These are phyloP conservation scores for Cystoderma amianthinum DNA, from an alignment of 768 basidiomycete genomes.

Conservation along the genomic window DNA sequence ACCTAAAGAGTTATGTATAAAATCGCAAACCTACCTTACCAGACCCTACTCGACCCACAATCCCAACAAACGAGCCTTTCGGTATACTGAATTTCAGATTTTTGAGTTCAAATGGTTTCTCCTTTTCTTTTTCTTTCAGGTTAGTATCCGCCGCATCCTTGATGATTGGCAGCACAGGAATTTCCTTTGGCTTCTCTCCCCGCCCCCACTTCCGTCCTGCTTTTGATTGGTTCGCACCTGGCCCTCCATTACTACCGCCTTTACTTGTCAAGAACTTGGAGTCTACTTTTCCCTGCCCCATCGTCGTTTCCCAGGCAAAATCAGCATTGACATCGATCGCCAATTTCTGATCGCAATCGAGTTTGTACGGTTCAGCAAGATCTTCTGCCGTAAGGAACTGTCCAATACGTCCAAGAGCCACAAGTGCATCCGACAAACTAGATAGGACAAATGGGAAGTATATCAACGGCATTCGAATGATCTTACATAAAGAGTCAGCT, in stretches of 20 bases:
- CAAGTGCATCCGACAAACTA: constrained; percentile 50
- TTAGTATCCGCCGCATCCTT: constrained; percentile 10
- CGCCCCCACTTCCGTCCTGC: constrained; percentile 8
- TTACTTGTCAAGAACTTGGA: not conserved
- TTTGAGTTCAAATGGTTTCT: constrained; percentile 45
- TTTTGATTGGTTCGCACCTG: constrained; percentile 4
- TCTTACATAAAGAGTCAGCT: not conserved
- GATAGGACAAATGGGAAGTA: not conserved
- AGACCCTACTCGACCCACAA: constrained; percentile 71
- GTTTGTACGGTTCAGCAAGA: constrained; percentile 34
- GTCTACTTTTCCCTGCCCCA: constrained; percentile 7
- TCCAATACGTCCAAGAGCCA: constrained; percentile 41
- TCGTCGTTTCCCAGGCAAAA: constrained; percentile 43
- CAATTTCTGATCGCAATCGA: constrained; percentile 26
- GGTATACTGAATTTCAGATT: constrained; percentile 38
- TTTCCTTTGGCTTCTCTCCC: constrained; percentile 11
- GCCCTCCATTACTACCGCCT: constrained; percentile 10
- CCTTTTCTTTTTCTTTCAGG: constrained; percentile 16
- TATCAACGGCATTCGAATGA: not conserved
- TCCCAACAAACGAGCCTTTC: constrained; percentile 56
- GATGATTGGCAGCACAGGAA: constrained; percentile 15
- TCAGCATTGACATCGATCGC: constrained; percentile 44
- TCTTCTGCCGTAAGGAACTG: constrained; percentile 51
- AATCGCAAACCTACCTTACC: constrained; percentile 44
- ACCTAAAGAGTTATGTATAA: not conserved